A percentile compares a stretch with the other conserved stretches of the same genome.
Conservation (phyloP, 805 yeast genomes). For the Hemisphaericaspora nanyangensis region DNA sequence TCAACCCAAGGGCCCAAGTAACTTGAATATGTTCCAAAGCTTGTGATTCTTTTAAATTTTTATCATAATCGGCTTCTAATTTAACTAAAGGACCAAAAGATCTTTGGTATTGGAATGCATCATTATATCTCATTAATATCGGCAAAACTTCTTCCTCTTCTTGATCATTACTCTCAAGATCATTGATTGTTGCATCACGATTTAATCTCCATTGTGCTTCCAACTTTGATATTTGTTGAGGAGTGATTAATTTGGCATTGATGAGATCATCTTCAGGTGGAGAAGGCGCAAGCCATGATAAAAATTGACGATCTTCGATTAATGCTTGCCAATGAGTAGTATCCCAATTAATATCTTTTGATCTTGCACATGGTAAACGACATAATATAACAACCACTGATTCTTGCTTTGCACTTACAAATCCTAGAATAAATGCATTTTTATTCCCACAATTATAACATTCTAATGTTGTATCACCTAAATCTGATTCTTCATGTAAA, state of each 20-base stretch:
- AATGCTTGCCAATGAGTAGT: slow-evolving; percentile 83
- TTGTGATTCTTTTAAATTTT: slow-evolving; percentile 68
- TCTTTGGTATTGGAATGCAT: slow-evolving; percentile 81
- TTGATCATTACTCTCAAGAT: slow-evolving; percentile 40
- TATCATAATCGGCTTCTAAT: slow-evolving; percentile 78
- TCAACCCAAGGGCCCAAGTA: slow-evolving; percentile 67
- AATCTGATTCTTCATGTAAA: slow-evolving; percentile 73
- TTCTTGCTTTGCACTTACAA: slow-evolving; percentile 81
- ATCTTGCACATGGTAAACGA: slow-evolving; percentile 82
- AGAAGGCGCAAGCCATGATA: slow-evolving; percentile 75
- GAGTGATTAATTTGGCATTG: slow-evolving; percentile 53
- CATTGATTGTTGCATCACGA: slow-evolving; percentile 66
- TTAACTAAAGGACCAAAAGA: slow-evolving; percentile 81
- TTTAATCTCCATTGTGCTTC: slow-evolving; percentile 82
- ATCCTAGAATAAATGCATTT: slow-evolving; percentile 79
- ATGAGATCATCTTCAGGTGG: slow-evolving; percentile 64
- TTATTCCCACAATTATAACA: slow-evolving; percentile 87
- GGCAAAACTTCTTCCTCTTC: slow-evolving; percentile 64
- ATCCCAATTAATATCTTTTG: slow-evolving; percentile 79
- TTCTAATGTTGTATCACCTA: slow-evolving; percentile 84
- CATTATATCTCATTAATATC: slow-evolving; percentile 69
- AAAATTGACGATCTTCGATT: slow-evolving; percentile 71
- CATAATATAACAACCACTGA: slow-evolving; percentile 84
- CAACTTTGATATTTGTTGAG: slow-evolving; percentile 62
- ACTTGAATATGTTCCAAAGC: slow-evolving; percentile 70